These are phyloP conservation scores for Xylaria sp. DNA, from an alignment of 2,329 filamentous ascomycete genomes.

Conservation along the genomic window DNA sequence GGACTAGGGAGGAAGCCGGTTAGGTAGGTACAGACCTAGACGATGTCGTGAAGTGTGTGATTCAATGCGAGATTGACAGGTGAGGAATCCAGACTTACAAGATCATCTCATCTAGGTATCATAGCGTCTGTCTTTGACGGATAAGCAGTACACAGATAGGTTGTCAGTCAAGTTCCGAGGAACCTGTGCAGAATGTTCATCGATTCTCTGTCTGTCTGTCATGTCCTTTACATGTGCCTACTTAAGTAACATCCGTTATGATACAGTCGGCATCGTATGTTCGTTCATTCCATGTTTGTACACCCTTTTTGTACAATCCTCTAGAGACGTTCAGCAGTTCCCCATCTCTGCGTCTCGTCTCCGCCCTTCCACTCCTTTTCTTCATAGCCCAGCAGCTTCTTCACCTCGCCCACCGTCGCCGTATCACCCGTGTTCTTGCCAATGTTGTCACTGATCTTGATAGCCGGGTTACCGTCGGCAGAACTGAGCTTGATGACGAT, in stretches of 20 bases:
- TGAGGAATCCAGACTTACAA: not conserved
- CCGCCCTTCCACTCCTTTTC: conserved; percentile 80
- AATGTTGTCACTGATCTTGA: conserved; percentile 90
- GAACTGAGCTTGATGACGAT: conserved; percentile 97
- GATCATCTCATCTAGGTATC: not conserved
- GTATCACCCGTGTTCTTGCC: conserved; percentile 92
- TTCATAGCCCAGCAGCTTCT: conserved; percentile 76
- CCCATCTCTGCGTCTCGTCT: conserved; percentile 81
- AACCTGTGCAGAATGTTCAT: too few relatives aligned
- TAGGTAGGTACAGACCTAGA: not conserved
- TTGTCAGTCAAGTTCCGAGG: too few relatives aligned
- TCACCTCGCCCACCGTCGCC: conserved; percentile 73
- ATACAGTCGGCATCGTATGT: not conserved
- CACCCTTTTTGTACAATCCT: not conserved
- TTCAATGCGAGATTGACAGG: too few relatives aligned
- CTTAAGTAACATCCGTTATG: not conserved
- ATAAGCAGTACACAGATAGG: too few relatives aligned
- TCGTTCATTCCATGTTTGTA: not conserved
- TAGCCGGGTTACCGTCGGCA: conserved; percentile 70
- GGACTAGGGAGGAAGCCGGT: too few relatives aligned
- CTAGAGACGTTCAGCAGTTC: conserved; percentile 33
- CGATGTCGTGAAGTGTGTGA: too few relatives aligned
- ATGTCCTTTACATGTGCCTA: not conserved
- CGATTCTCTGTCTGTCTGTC: too few relatives aligned
- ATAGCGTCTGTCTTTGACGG: too few relatives aligned